These are phyloP conservation scores for Balansia obtecta DNA, from an alignment of 2,329 filamentous ascomycete genomes.

Conservation along the genomic window DNA sequence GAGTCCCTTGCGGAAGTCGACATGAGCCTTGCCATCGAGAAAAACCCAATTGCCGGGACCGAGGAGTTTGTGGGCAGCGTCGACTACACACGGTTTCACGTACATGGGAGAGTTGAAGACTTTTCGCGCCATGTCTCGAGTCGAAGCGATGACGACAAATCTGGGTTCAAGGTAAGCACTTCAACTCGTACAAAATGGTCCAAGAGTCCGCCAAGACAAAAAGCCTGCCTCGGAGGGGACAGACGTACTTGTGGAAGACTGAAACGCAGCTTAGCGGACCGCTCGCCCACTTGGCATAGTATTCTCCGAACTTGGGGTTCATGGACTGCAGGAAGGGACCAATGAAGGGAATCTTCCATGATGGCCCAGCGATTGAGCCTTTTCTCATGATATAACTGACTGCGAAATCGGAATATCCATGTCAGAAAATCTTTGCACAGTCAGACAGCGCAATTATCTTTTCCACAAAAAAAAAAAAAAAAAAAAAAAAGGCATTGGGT, in stretches of 20 bases:
- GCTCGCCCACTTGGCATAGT: slow-evolving; percentile 85
- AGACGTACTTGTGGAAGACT: slow-evolving; percentile 88
- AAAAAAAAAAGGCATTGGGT: neutral
- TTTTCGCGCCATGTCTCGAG: slow-evolving; percentile 89
- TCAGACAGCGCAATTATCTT: neutral
- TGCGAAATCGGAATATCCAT: slow-evolving; percentile 20
- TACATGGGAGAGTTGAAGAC: slow-evolving; percentile 88
- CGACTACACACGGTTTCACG: slow-evolving; percentile 94
- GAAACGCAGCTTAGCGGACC: slow-evolving; percentile 92
- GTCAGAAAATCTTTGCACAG: neutral
- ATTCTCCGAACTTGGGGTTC: slow-evolving; percentile 82
- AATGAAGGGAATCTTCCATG: slow-evolving; percentile 73
- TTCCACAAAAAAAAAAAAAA: too few species aligned
- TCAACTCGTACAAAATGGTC: neutral
- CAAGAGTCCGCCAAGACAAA: neutral
- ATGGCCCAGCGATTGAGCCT: slow-evolving; percentile 61
- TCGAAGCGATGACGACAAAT: slow-evolving; percentile 94
- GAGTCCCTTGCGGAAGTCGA: slow-evolving; percentile 93
- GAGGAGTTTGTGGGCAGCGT: slow-evolving; percentile 85
- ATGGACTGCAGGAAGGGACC: slow-evolving; percentile 92
- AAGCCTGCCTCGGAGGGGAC: neutral
- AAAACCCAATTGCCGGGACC: slow-evolving; percentile 94
- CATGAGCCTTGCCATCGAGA: slow-evolving; percentile 85
- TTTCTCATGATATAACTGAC: slow-evolving; percentile 66
- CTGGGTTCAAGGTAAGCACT: slow-evolving; percentile 28